Evolutionary conservation across 306 rosid genomes (phyloP), one percentile per base, ranked within the genome.

Genomic region (Dalbergia cochinchinensis): DNA sequence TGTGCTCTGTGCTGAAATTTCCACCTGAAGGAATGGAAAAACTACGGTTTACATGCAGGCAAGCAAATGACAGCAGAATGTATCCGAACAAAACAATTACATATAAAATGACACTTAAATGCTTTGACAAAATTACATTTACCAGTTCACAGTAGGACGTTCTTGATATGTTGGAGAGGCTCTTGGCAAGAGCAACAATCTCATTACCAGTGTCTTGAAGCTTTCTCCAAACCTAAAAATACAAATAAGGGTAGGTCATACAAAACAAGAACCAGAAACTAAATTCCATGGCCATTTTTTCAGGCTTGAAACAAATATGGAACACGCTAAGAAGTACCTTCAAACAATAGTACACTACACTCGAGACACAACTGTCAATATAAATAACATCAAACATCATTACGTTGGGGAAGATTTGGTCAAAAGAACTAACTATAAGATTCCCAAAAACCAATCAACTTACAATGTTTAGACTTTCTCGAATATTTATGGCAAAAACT

Each of bases 161-260:
- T 75, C 74, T 90, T 59, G 99, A 92, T 81, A 95, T 39, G 50
- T 84, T 86, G 4, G 92, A 90, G 74, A 95, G 96, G 87, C 88
- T 80, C 76, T 83, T 80, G 74, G 99, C 87, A 57, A 92, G 80
- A 74, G 96, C 87, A 81, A 87, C 80, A 88, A 95, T 80, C 80
- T 85, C 85, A 19, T 83, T 79, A 18, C 96, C 92, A 71, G 89
- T 66, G 53, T 82, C 84, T 77, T 89, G 87, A 86, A 92, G 89
- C 87, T 92, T 95, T 80, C 81, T 82, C 96, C 97, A 95, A 62
- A 91, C 87, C 99, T 95, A 79, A 62, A 81, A 70, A 55, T 59
- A 79, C 19, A 19, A 37, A 53, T 71, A 82, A 83, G 53, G 66
- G 75, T 45, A 35, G 73, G 63, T 50, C 54, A 60, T 47, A 69